Evolutionary conservation across 208 protist species (phyloP), one percentile per base, ranked within the genome.

Genomic region (Angomonas deanei): DNA sequence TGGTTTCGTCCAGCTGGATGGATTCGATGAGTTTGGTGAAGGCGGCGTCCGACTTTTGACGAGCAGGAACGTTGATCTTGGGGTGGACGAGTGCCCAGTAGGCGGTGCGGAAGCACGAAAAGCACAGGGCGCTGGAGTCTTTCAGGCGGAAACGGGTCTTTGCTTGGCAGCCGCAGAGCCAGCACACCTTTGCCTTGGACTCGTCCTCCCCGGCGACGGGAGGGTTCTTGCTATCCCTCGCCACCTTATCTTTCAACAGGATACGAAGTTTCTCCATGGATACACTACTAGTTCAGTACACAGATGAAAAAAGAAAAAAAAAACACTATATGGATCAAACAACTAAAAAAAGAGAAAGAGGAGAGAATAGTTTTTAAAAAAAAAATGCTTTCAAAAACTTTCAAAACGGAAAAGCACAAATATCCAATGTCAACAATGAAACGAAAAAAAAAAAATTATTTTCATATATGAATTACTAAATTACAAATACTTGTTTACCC

Each of bases 81-180:
- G 86, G 83, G 23, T 88, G 65, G 27, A 88, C 61, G 13, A 80
- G 59, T 19, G 61, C 60, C 5, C 76, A 52, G 56, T 87, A 84
- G 3, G 76, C 76, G 21, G 65, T 70, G 13, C 82, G 86, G 62
- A 88, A 82, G 65, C 86, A 93, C 6, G 46, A 39, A 38, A 91
- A 91, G 61, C 86, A 93, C 23, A 93, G 74, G 15, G 54, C 52
- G 38, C 68, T 86, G 3, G 60, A 59, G 8, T 81, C 73, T 27
- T 68, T 53, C 24, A 79, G 58, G 23, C 62, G 70, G 36, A 88
- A 86, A 3, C 71, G 74, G 36, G 72, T 67, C 8, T 61, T 58
- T 15, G 72, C 61, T 24, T 64, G 55, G 13, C 36, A 33, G 21
- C 64, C 71, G 55, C 86, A 92, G 11, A 92, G 69, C 86, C 86